phyloP scores from a whole-genome alignment of 208 protist genomes.

The Histomonas meleagridis region DNA sequence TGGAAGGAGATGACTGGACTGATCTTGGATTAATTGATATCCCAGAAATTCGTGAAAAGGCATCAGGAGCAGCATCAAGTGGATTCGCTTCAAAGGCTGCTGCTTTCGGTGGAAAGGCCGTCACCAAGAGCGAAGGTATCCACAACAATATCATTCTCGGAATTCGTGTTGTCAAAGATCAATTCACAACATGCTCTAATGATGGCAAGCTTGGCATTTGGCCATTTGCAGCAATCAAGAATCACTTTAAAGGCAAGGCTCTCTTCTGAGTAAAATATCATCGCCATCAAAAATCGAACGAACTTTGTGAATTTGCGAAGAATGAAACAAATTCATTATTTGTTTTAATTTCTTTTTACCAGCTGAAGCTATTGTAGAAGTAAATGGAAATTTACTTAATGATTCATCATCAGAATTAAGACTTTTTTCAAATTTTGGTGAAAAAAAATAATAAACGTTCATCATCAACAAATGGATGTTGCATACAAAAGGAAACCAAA shows the following conservation, averaged over 20 bases:
- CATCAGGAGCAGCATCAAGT: not conserved
- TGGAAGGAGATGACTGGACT: not conserved
- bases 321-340: too few relatives aligned
- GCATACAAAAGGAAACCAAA: too few relatives aligned
- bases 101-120: not conserved
- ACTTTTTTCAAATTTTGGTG: too few relatives aligned
- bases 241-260: not conserved
- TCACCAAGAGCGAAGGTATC: not conserved
- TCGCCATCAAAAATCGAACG: too few relatives aligned
- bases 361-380: too few relatives aligned
- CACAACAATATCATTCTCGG: slow-evolving; percentile 34
- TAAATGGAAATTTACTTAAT: too few relatives aligned
- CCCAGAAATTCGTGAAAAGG: not conserved
- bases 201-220: slow-evolving; percentile 12
- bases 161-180: not conserved
- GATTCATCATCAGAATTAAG: too few relatives aligned
- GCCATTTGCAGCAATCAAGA: not conserved
- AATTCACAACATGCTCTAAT: slow-evolving; percentile 9
- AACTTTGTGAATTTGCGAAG: too few relatives aligned
- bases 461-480: too few relatives aligned
- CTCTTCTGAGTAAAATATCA: too few relatives aligned
- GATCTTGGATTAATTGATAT: not conserved
- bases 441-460: too few relatives aligned
- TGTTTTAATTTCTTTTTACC: too few relatives aligned
- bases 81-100: not conserved